Evolutionary conservation across 129 eudicot species (phyloP), one percentile per base, ranked within the genome.

Genomic region (Escallonia rubra): DNA sequence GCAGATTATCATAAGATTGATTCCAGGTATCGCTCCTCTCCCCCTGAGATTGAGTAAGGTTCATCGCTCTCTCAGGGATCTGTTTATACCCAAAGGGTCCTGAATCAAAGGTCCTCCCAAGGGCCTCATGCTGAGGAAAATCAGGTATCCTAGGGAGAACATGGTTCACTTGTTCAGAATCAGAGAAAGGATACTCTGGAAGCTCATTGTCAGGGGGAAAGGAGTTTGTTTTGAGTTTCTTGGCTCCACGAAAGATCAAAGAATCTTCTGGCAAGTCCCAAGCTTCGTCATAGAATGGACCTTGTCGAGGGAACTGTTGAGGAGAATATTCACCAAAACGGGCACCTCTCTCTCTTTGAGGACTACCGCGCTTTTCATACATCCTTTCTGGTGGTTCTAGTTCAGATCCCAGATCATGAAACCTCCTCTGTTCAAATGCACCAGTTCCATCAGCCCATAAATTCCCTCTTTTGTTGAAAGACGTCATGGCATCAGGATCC

Each of bases 201-300:
- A 91, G 86, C 85, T 91, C 98, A 0, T 77, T 77, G 15, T 87
- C 87, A 50, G 78, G 76, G 51, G 82, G 75, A 71, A 70, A 72
- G 41, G 80, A 8, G 40, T 39, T 68, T 59, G 81, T 84, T 62
- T 83, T 91, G 41, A 73, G 76, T 80, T 86, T 91, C 86, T 88
- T 91, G n/a, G 85, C 81, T 66, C 75, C 89, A 43, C 72, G 96
- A 72, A 72, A 83, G 34, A 64, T 64, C 66, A 79, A 75, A 13
- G 79, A 71, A 66, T 86, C 95, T 77, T 91, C 96, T 4, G 97
- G 96, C 76, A 88, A 69, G 65, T 91, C 96, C 90, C 90, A 88
- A 42, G 91, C 82, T 48, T 91, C 96, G 10, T 91, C 95, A 66
- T 80, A 72, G 48, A 73, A 61, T 3, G 80, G 81, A 60, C 79